Evolutionary conservation across 768 basidiomycete species (phyloP).

Genomic region (Mycena alexandri): DNA sequence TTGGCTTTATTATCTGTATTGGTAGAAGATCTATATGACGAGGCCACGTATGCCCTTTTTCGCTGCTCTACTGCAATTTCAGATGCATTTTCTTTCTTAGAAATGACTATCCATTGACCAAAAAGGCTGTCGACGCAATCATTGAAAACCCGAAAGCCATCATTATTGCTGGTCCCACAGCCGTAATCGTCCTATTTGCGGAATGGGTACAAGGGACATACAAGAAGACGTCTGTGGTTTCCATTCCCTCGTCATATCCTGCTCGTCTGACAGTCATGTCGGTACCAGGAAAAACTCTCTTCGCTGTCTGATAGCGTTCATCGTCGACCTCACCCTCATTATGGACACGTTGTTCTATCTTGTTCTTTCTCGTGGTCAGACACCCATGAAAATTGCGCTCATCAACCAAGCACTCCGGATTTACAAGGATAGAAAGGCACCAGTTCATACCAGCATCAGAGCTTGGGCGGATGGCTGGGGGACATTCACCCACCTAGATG

Average conservation of each 20-base stretch:
- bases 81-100: not conserved
- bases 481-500: constrained; percentile 6
- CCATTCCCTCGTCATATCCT: not conserved
- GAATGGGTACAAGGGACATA: constrained; percentile 19
- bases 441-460: constrained; percentile 14
- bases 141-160: constrained; percentile 1
- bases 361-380: constrained; percentile 3
- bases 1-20: constrained; percentile 11
- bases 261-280: not conserved
- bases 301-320: constrained; percentile 9
- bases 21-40: constrained; percentile 22
- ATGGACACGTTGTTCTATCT: constrained; percentile 20
- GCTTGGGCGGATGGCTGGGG: constrained; percentile 5
- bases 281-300: constrained; percentile 15
- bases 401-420: constrained; percentile 11
- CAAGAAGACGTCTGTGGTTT: constrained; percentile 5
- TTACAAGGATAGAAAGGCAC: not conserved
- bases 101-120: constrained; percentile 14
- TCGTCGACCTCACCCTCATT: constrained; percentile 22
- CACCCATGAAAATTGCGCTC: not conserved
- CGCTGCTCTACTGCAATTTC: not conserved
- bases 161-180: constrained; percentile 12
- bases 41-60: constrained; percentile 5
- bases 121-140: constrained; percentile 12
- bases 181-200: constrained; percentile 3